phyloP scores from a whole-genome alignment of 2,329 filamentous ascomycete species.

The Helicocarpus griseus region DNA sequence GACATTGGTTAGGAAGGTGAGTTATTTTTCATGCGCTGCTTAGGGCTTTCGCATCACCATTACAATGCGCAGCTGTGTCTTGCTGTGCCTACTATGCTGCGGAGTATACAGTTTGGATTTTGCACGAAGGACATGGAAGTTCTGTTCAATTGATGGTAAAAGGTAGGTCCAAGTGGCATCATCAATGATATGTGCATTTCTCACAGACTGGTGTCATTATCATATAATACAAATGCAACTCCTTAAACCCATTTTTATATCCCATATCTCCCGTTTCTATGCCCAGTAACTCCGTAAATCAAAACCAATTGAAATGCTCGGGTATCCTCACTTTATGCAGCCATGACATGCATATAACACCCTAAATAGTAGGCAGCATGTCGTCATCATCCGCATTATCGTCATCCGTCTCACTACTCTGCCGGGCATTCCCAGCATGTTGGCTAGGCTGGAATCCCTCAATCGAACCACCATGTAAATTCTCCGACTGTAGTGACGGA shows the following conservation, averaged over 20 bases:
- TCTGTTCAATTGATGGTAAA: background rate
- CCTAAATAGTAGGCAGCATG: conserved; percentile 30
- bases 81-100: no score
- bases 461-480: conserved; percentile 30
- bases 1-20: no score
- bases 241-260: background rate
- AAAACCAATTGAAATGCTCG: conserved; percentile 12
- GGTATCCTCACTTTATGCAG: no score
- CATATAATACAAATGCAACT: no score
- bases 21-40: no score
- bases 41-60: no score
- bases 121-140: background rate
- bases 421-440: conserved; percentile 17
- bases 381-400: conserved; percentile 46
- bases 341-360: conserved; percentile 10
- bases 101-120: no score
- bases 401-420: conserved; percentile 36
- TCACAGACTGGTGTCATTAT: no score
- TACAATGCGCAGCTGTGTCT: no score
- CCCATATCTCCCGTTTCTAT: no score
- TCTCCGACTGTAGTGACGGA: conserved; percentile 25
- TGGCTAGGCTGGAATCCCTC: conserved; percentile 32
- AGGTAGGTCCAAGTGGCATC: background rate
- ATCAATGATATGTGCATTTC: no score
- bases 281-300: background rate